Base-by-base conservation (phyloP, 352 stramenopile genomes). In the Phytophthora sansomeana region DNA sequence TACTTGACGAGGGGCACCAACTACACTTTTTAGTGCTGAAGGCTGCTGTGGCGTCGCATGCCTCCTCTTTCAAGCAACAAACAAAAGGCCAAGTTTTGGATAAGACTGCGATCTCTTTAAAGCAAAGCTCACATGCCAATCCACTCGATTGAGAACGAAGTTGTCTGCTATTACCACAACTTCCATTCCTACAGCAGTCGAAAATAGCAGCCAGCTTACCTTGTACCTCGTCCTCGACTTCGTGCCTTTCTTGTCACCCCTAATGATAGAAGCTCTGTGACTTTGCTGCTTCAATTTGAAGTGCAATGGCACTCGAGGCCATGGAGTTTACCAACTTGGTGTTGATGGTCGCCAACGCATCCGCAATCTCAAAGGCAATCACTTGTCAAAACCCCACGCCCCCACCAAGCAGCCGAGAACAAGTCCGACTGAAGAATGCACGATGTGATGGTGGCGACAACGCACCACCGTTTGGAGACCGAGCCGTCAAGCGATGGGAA, bases 401-500 rank as follows among this genome's bases (percentile, higher is more conserved):
- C 59, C 52, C 7, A 48, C 17, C 44, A 60, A 72, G 50, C 14
- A 43, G 11, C 41, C 30, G 38, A 46, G 28, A 10, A 7, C 43
- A 13, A 14, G 5, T 17, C 14, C 42, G 33, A 39, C 33, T 44
- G 32, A 60, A 49, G 33, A 51, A 74, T 74, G 59, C 59, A 58
- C 54, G 50, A 59, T 43, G 19, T 75, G 5, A 60, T 67, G 49
- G 55, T 39, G 1, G 14, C 48, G 17, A 62, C 53, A 21, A 46
- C 26, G n/a, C 67, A 75, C 35, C 67, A 75, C 43, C 67, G 56
- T 8, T 26, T 75, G 33, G 61, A 75, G n/a, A 16, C n/a, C 14
- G 39, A 61, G 8, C 16, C 56, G 38, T 21, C 35, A 19, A 38
- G 26, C 11, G 26, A 41, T 21, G 35, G 21, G 0, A 42, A 17